A percentile compares a stretch with the other conserved stretches of the same genome.
phyloP scores from a whole-genome alignment of 2,329 filamentous ascomycete species.

The Cladorrhinum sp. region DNA sequence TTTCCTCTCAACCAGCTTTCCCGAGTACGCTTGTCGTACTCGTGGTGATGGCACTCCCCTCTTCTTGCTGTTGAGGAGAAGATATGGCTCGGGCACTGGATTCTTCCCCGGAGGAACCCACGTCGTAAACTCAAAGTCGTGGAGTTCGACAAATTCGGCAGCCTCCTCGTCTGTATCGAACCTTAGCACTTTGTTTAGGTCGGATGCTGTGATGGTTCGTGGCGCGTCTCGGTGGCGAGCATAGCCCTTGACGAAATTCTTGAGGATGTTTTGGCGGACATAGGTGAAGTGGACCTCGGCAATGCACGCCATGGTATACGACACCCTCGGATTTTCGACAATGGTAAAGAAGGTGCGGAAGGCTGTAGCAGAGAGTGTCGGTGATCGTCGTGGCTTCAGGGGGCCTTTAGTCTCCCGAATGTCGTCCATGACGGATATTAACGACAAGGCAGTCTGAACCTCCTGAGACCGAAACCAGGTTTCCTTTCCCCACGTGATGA shows the following conservation, averaged over 20 bases:
- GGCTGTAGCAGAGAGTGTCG: constrained; percentile 48
- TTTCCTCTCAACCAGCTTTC: constrained; percentile 57
- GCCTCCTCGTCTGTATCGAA: constrained; percentile 69
- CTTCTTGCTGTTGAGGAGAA: constrained; percentile 46
- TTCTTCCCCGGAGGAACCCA: constrained; percentile 32
- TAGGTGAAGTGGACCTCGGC: constrained; percentile 65
- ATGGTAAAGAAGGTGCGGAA: constrained; percentile 59
- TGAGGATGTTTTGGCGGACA: constrained; percentile 57
- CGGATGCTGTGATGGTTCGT: constrained; percentile 57
- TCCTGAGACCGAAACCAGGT: constrained; percentile 55
- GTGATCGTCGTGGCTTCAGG: constrained; percentile 47
- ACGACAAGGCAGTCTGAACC: constrained; percentile 58
- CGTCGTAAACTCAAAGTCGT: constrained; percentile 50
- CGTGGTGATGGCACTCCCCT: constrained; percentile 46
- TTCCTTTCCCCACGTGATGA: constrained; percentile 53
- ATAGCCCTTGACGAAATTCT: constrained; percentile 53
- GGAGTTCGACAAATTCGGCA: constrained; percentile 59
- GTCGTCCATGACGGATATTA: constrained; percentile 60
- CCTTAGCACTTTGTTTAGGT: constrained; percentile 55
- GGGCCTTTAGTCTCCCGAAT: constrained; percentile 57
- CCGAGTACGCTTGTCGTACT: constrained; percentile 55
- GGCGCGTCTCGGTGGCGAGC: constrained; percentile 55
- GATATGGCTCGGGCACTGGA: constrained; percentile 32
- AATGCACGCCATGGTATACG: constrained; percentile 68
- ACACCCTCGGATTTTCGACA: constrained; percentile 53